These are phyloP conservation scores for Massarina eburnea DNA, from an alignment of 2,329 filamentous ascomycete species.

Conservation along the genomic window DNA sequence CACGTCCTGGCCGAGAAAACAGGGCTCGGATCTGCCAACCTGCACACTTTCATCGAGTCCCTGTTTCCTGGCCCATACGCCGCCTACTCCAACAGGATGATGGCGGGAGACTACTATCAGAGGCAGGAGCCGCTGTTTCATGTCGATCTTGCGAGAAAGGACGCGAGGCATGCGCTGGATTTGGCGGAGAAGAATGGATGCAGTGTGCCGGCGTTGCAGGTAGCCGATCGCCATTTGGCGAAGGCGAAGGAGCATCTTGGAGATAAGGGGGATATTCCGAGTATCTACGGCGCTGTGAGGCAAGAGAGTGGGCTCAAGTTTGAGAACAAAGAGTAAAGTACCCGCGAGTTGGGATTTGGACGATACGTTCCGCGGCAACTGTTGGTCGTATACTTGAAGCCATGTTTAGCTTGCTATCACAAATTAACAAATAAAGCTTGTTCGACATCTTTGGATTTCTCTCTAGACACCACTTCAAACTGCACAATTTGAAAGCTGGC, in stretches of 20 bases:
- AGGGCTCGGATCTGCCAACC: slow-evolving; percentile 68
- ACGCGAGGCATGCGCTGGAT: slow-evolving; percentile 71
- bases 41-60: slow-evolving; percentile 70
- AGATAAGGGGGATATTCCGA: slow-evolving; percentile 74
- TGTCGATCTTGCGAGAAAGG: slow-evolving; percentile 81
- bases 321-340: slow-evolving; percentile 49
- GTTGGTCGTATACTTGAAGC: too few species aligned
- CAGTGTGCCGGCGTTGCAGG: slow-evolving; percentile 64
- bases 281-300: slow-evolving; percentile 78
- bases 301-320: slow-evolving; percentile 73
- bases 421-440: too few species aligned
- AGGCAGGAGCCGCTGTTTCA: slow-evolving; percentile 79
- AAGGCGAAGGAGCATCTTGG: slow-evolving; percentile 70
- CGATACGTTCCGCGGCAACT: too few species aligned
- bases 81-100: slow-evolving; percentile 74
- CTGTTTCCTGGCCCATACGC: slow-evolving; percentile 77
- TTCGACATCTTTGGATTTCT: too few species aligned
- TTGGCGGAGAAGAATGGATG: slow-evolving; percentile 66
- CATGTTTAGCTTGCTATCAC: too few species aligned
- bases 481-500: too few species aligned
- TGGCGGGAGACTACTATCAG: slow-evolving; percentile 73
- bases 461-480: too few species aligned
- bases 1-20: slow-evolving; percentile 78
- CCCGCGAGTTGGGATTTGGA: too few species aligned
- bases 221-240: slow-evolving; percentile 67